Percentiles rank a stretch among this genome's conserved stretches.
These are phyloP conservation scores for Sugiyamaella floridensis DNA, from an alignment of 805 yeast species.

Conservation along the genomic window DNA sequence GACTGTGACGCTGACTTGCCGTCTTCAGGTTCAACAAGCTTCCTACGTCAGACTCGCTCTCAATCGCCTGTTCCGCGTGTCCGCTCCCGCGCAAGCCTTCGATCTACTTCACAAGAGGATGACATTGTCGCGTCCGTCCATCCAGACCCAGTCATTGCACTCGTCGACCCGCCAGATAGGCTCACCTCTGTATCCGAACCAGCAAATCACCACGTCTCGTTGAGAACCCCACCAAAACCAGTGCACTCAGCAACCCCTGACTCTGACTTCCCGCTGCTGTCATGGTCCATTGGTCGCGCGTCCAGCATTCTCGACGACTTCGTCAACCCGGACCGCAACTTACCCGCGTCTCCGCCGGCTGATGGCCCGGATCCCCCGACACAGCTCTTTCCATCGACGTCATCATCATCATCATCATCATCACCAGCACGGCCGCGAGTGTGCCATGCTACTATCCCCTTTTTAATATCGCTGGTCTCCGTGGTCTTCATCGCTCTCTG, in stretches of 20 bases:
- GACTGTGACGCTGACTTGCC: neutral
- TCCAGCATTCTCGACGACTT: neutral
- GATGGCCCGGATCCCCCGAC: no score
- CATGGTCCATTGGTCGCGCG: neutral
- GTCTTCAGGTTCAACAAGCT: neutral
- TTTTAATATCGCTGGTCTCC: neutral
- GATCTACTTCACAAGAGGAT: no score
- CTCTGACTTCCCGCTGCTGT: neutral
- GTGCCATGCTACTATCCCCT: neutral
- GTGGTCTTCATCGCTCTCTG: constrained; percentile 8
- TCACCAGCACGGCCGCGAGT: neutral
- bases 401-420: neutral
- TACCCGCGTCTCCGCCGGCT: no score
- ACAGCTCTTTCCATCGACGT: neutral
- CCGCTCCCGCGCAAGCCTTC: neutral
- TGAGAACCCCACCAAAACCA: neutral
- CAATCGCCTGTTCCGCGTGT: neutral
- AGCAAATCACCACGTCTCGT: neutral
- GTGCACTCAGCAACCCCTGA: neutral
- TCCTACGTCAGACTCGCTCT: neutral
- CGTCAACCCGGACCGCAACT: neutral
- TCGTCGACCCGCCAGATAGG: neutral
- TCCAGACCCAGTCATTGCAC: neutral
- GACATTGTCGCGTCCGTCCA: no score
- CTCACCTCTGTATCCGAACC: neutral